Base-by-base conservation (phyloP, 139 green algal species). In the Desmodesmus armatus region DNA sequence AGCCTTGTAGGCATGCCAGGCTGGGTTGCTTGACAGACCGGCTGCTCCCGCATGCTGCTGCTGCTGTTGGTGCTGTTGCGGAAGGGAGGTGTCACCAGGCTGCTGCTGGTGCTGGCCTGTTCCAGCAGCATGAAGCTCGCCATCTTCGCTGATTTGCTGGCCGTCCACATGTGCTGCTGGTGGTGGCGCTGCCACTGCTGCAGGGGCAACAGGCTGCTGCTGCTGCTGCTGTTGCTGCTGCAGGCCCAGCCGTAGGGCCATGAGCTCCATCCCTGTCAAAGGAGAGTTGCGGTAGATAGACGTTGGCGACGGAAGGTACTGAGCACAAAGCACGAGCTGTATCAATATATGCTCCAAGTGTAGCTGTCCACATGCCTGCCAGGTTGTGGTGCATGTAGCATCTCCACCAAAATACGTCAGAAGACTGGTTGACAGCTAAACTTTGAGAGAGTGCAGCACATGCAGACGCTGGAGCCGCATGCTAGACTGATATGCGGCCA, bases 261-360 rank as follows among this genome's bases (percentile, higher is more conserved):
- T 53, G 55, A 96, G 95, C 85, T 97, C 94, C 78, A 95, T 92
- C 0, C 92, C 95, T 72, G 60, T 67, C 60, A 72, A 5, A 47
- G n/a, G n/a, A n/a, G n/a, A n/a, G n/a, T n/a, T n/a, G n/a, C n/a
- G n/a, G n/a, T n/a, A n/a, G n/a, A n/a, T n/a, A n/a, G n/a, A n/a
- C n/a, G n/a, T n/a, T n/a, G n/a, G n/a, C n/a, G n/a, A n/a, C n/a
- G n/a, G n/a, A n/a, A n/a, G n/a, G n/a, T n/a, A n/a, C n/a, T n/a
- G n/a, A n/a, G n/a, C n/a, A n/a, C n/a, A n/a, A n/a, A n/a, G n/a
- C n/a, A n/a, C n/a, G n/a, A n/a, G n/a, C n/a, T n/a, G n/a, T n/a
- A n/a, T n/a, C n/a, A n/a, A n/a, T n/a, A n/a, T n/a, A n/a, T n/a
- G n/a, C n/a, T n/a, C n/a, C n/a, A n/a, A n/a, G n/a, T n/a, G n/a